These are phyloP conservation scores for Phylloporus arenicola DNA, from an alignment of 768 basidiomycete species.

Conservation along the genomic window DNA sequence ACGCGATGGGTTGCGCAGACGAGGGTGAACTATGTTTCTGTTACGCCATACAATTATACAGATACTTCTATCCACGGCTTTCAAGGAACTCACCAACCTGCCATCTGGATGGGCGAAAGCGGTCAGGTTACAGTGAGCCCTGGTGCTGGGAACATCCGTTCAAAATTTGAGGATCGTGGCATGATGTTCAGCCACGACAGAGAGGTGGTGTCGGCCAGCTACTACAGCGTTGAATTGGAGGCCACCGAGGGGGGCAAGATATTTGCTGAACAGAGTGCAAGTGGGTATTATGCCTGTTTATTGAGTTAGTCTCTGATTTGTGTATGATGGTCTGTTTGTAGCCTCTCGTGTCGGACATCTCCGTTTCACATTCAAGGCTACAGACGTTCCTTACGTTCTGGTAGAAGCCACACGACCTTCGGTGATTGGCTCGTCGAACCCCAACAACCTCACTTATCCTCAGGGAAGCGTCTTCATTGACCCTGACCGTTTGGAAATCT, in stretches of 20 bases:
- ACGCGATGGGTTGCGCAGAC: slow-evolving; percentile 84
- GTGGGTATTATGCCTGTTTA: slow-evolving; percentile 34
- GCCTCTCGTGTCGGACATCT: slow-evolving; percentile 75
- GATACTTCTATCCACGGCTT: slow-evolving; percentile 62
- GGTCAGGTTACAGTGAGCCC: slow-evolving; percentile 58
- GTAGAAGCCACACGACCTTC: slow-evolving; percentile 63
- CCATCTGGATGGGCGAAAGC: slow-evolving; percentile 87
- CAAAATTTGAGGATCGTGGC: slow-evolving; percentile 55
- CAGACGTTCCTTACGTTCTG: slow-evolving; percentile 50
- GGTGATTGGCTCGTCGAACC: slow-evolving; percentile 48
- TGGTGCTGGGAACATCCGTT: slow-evolving; percentile 45
- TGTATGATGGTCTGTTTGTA: slow-evolving; percentile 26
- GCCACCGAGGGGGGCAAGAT: slow-evolving; percentile 49
- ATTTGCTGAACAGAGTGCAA: slow-evolving; percentile 54
- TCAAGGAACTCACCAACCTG: slow-evolving; percentile 76
- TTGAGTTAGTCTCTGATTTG: slow-evolving; percentile 1
- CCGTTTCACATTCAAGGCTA: slow-evolving; percentile 56
- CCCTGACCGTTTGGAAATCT: slow-evolving; percentile 43
- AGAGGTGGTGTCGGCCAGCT: slow-evolving; percentile 49
- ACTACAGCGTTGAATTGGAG: slow-evolving; percentile 56
- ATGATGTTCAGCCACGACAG: slow-evolving; percentile 45
- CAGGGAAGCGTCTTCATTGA: slow-evolving; percentile 46
- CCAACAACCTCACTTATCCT: slow-evolving; percentile 48
- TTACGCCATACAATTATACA: slow-evolving; percentile 66
- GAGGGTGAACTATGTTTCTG: slow-evolving; percentile 68